Base-by-base conservation (phyloP, 208 protist genomes). In the Trichomonas tenax region DNA sequence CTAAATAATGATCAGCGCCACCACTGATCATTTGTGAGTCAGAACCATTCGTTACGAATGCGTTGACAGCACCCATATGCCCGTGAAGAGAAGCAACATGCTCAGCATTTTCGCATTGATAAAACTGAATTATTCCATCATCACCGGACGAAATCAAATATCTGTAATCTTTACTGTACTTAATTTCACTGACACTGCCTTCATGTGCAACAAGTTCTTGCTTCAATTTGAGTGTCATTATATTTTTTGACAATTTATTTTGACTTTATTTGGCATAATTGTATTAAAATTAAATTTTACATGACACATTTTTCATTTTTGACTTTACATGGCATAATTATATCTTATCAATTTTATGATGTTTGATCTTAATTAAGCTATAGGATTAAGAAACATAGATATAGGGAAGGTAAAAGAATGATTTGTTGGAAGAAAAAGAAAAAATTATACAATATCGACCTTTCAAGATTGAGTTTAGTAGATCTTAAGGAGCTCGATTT, bases 401-500 rank as follows among this genome's bases (percentile, higher is more conserved):
- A n/a, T n/a, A n/a, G n/a, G n/a, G n/a, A n/a, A n/a, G n/a, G n/a
- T n/a, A n/a, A n/a, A n/a, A n/a, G n/a, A n/a, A n/a, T n/a, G n/a
- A n/a, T n/a, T n/a, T n/a, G n/a, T n/a, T n/a, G n/a, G n/a, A n/a
- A n/a, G n/a, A 51, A 51, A 51, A 51, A 15, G 14, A 51, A 51
- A 51, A 51, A 51, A 51, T 51, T 3, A 51, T 15, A 14, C 3
- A 15, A 51, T 51, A 51, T 51, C 14, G 46, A 51, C 14, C 46
- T 51, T 15, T n/a, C 3, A 51, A 51, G 46, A 51, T 51, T 51
- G 46, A 89, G 34, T 88, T 93, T 93, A 93, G 44, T 40, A 38
- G 41, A 96, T 96, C 63, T 63, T 95, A 0, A 96, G 82, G 21
- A 97, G 96, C 81, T 96, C 49, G 21, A 97, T 96, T 31, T 97